phyloP scores from a whole-genome alignment of 2,329 filamentous ascomycete species.

The Dactylella cylindrospora region DNA sequence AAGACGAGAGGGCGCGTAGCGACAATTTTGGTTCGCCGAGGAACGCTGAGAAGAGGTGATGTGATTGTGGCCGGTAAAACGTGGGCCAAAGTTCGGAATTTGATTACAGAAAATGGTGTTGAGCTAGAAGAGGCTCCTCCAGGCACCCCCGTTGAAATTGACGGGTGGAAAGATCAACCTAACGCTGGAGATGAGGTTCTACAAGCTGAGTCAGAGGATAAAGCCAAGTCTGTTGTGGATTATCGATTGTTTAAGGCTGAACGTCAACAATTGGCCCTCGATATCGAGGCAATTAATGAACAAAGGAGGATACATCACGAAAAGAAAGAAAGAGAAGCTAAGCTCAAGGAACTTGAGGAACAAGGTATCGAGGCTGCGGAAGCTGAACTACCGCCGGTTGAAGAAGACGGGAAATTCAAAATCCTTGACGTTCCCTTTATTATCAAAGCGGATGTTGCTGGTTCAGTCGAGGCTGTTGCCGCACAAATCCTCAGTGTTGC shows the following conservation, averaged over 20 bases:
- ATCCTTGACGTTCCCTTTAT: constrained; percentile 71
- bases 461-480: constrained; percentile 86
- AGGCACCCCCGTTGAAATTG: constrained; percentile 85
- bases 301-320: constrained; percentile 64
- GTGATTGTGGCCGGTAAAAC: constrained; percentile 83
- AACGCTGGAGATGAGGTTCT: constrained; percentile 83
- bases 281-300: constrained; percentile 77
- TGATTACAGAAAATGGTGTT: constrained; percentile 81
- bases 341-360: constrained; percentile 54
- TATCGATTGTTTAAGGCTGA: constrained; percentile 73
- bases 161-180: constrained; percentile 91
- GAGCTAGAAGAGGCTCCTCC: constrained; percentile 73
- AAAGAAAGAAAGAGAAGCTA: constrained; percentile 57
- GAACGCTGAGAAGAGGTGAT: constrained; percentile 78
- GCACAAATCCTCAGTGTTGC: constrained; percentile 76
- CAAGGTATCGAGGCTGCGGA: constrained; percentile 47
- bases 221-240: constrained; percentile 73
- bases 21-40: constrained; percentile 83
- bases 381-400: constrained; percentile 34
- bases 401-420: constrained; percentile 50
- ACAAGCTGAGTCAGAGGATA: constrained; percentile 69
- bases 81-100: constrained; percentile 79
- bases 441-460: constrained; percentile 88
- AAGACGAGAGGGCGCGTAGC: constrained; percentile 77
- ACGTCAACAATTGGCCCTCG: constrained; percentile 64